Evolutionary conservation across 2,329 filamentous ascomycete species (phyloP), one percentile per base, ranked within the genome.

Genomic region (Scedosporium aurantiacum): DNA sequence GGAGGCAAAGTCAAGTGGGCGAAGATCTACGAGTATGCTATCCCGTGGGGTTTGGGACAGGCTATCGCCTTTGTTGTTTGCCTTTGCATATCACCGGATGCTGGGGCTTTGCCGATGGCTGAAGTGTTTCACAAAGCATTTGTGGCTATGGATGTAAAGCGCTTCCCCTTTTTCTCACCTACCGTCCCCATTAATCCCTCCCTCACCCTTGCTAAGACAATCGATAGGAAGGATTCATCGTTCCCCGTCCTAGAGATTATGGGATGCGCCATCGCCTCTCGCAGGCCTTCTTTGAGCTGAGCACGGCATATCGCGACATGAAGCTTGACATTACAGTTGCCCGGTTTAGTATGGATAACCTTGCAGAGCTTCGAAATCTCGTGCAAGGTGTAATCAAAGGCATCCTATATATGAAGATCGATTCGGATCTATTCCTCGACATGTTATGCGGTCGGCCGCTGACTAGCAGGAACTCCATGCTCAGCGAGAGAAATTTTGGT

Each of bases 21-120:
- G 25, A 82, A 81, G 65, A 65, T 83, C 2, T 75, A 77, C 63
- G 71, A 73, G 55, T 85, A 82, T 67, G 81, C 76, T 2, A 73
- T 84, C 37, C 79, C 82, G 1, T 85, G 81, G 80, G 68, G 79
- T 1, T 63, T 82, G 6, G 82, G 82, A 0, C 80, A 84, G 66
- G 79, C 73, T 1, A 75, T 85, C 59, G 76, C 78, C 57, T 70
- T 85, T 40, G 58, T 76, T 16, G 71, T 82, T 25, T 82, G 80
- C 65, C 68, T 76, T 45, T 58, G 74, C 8, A 65, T 85, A 3
- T 77, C 77, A 63, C 82, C 82, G 2, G 81, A 84, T 67, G 78
- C 80, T n/a, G 82, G 82, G 4, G 76, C 82, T 10, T 75, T 80
- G 54, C 75, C 78, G 6, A 68, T 85, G 7, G 80, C 81, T 2